Conservation (phyloP, 2,329 filamentous ascomycete species). For the Calonectria pteridis region DNA sequence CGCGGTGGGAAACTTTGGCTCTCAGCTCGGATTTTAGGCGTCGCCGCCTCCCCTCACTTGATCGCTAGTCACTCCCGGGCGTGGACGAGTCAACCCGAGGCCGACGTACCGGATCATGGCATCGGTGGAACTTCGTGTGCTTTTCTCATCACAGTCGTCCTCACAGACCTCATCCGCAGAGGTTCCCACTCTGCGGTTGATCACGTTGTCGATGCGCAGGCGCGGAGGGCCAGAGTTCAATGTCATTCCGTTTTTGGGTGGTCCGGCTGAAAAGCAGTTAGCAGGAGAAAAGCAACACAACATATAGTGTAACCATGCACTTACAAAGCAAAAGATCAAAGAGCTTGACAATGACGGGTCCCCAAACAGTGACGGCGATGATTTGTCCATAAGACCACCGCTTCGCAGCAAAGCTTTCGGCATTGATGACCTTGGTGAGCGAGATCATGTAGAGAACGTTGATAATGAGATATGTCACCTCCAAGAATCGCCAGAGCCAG, state of each 20-base stretch:
- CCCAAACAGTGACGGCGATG: conserved; percentile 55
- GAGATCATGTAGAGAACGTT: conserved; percentile 56
- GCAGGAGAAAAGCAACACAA: conserved; percentile 11
- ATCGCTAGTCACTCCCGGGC: not conserved
- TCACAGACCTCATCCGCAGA: conserved; percentile 40
- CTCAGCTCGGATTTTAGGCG: not conserved
- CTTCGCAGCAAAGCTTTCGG: conserved; percentile 51
- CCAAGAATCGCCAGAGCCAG: conserved; percentile 52
- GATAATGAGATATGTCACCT: conserved; percentile 52
- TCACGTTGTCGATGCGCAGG: conserved; percentile 54
- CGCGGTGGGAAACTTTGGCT: conserved; percentile 1
- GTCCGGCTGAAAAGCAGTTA: conserved; percentile 49
- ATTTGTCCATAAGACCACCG: conserved; percentile 55
- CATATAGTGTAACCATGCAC: conserved; percentile 18
- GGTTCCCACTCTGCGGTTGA: conserved; percentile 49
- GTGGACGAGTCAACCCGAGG: conserved; percentile 9
- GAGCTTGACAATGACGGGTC: conserved; percentile 55
- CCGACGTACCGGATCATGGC: conserved; percentile 28
- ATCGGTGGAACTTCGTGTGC: conserved; percentile 21
- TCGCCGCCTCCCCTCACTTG: not conserved
- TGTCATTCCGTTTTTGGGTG: conserved; percentile 52
- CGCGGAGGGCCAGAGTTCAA: conserved; percentile 54
- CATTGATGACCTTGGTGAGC: conserved; percentile 50
- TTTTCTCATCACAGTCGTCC: conserved; percentile 33
- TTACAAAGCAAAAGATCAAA: conserved; percentile 54